Evolutionary conservation across 345 rosid species (phyloP).

Genomic region (Aethionema arabicum): DNA sequence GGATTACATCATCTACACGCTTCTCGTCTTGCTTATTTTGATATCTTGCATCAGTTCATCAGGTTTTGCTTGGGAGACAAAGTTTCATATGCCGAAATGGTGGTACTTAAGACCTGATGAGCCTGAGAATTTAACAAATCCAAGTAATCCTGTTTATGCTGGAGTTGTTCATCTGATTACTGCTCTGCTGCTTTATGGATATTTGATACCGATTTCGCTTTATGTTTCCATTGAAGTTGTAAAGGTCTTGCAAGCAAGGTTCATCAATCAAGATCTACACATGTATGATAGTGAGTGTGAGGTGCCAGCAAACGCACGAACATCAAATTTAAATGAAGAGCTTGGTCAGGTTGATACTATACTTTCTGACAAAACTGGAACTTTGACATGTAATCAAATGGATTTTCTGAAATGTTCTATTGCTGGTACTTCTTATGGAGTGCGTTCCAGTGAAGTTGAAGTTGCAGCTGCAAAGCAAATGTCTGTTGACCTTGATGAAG

Average conservation of each 20-base stretch:
- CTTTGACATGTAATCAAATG: constrained; percentile 99
- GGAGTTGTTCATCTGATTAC: constrained; percentile 86
- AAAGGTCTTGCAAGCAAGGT: constrained; percentile 90
- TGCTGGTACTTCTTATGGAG: constrained; percentile 82
- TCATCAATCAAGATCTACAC: constrained; percentile 75
- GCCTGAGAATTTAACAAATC: constrained; percentile 59
- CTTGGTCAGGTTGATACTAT: constrained; percentile 96
- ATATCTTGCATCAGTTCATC: constrained; percentile 77
- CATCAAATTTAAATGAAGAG: constrained; percentile 96
- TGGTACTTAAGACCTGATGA: constrained; percentile 65
- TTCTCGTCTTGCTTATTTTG: constrained; percentile 65
- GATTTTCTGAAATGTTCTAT: constrained; percentile 95
- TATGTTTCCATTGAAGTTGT: constrained; percentile 97
- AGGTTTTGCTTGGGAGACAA: constrained; percentile 81
- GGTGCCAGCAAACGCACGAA: constrained; percentile 81
- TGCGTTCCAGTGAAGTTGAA: constrained; percentile 76
- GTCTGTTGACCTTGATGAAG: constrained; percentile 75
- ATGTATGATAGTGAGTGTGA: constrained; percentile 95
- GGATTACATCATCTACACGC: constrained; percentile 87
- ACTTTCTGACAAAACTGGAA: constrained; percentile 98
- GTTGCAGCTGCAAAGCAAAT: constrained; percentile 85
- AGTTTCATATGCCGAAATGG: constrained; percentile 74
- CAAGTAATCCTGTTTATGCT: constrained; percentile 52
- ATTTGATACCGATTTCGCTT: constrained; percentile 90
- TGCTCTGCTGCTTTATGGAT: constrained; percentile 94